These are phyloP conservation scores for Cryphonectria radicalis DNA, from an alignment of 2,329 filamentous ascomycete genomes.

Conservation along the genomic window DNA sequence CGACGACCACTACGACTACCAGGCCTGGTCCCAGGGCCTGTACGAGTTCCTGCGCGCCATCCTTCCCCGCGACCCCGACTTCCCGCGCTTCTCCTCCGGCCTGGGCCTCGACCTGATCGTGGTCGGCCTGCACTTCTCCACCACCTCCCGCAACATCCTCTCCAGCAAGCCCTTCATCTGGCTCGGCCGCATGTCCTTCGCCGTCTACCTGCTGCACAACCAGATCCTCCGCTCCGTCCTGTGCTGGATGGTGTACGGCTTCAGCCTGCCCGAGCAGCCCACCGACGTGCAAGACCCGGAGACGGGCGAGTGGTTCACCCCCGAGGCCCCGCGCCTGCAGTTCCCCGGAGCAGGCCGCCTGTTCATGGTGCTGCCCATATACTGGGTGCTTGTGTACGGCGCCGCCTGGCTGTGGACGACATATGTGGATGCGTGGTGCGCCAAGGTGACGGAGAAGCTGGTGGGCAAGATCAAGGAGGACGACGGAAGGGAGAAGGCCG, in stretches of 20 bases:
- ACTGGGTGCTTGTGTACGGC: slow-evolving; percentile 27
- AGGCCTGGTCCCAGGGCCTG: slow-evolving; percentile 29
- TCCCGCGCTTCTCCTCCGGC: slow-evolving; percentile 29
- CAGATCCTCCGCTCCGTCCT: slow-evolving; percentile 30
- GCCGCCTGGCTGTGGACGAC: slow-evolving; percentile 29
- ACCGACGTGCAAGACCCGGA: slow-evolving; percentile 24
- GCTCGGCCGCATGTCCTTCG: slow-evolving; percentile 29
- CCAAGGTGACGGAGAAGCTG: slow-evolving; percentile 32
- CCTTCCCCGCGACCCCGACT: slow-evolving; percentile 28
- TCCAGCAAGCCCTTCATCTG: slow-evolving; percentile 29
- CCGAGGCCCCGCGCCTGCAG: slow-evolving; percentile 22
- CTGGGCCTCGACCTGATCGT: slow-evolving; percentile 29
- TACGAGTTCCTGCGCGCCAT: slow-evolving; percentile 26
- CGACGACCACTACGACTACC: slow-evolving; percentile 27
- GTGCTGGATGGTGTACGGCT: slow-evolving; percentile 30
- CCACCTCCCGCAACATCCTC: slow-evolving; percentile 23
- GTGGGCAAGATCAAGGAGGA: slow-evolving; percentile 39
- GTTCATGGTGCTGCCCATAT: slow-evolving; percentile 27
- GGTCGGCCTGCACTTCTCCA: slow-evolving; percentile 29
- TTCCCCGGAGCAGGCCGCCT: slow-evolving; percentile 26
- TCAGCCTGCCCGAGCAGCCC: slow-evolving; percentile 27
- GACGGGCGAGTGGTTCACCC: slow-evolving; percentile 26
- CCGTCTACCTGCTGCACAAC: slow-evolving; percentile 30
- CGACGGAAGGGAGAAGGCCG: slow-evolving; percentile 38
- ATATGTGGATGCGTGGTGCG: slow-evolving; percentile 28